Evolutionary conservation across 2,329 filamentous ascomycete genomes (phyloP), one percentile per base, ranked within the genome.

Genomic region (Fusarium nodosum): DNA sequence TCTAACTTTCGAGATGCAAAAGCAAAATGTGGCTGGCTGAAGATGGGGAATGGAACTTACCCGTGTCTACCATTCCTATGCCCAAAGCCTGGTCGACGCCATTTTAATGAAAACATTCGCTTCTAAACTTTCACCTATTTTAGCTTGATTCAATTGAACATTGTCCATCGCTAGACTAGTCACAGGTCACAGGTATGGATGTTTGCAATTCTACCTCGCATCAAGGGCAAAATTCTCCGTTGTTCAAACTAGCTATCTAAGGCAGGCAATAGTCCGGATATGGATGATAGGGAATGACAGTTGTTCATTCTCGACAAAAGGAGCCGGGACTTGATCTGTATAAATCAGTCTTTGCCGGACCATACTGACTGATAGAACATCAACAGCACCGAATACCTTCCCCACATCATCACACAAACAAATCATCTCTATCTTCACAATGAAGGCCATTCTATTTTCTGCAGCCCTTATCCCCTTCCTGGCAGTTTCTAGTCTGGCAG

Each of bases 391-490:
- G n/a, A n/a, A 22, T 15, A n/a, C 16, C 30, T 33, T n/a, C n/a
- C 8, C 2, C n/a, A 3, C 10, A 34, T 2, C 11, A 18, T 10
- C 4, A 9, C n/a, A 24, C 28, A 30, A 15, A 24, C 30, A 28
- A 11, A 30, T 12, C 13, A 18, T 18, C 4, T 24, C 2, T 12
- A 9, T 15, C 12, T 3, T 15, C 60, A 47, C 20, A 28, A 64
- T 64, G 60, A 64, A 62, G 28, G 15, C 20, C 1, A 20, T 9
- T n/a, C 5, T 51, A 13, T 16, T 62, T 28, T 45, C 45, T 12
- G 22, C 38, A 11, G 18, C 52, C 3, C 28, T 64, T 8, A 5
- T 64, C 0, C 26, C 60, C 4, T 36, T 64, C 6, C 8, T 56
- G 3, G 20, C n/a, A 31, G 12, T 45, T 1, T 33, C 31, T 3